Conservation (phyloP, 73 alveolate genomes). For the Tetrahymena malaccensis region DNA sequence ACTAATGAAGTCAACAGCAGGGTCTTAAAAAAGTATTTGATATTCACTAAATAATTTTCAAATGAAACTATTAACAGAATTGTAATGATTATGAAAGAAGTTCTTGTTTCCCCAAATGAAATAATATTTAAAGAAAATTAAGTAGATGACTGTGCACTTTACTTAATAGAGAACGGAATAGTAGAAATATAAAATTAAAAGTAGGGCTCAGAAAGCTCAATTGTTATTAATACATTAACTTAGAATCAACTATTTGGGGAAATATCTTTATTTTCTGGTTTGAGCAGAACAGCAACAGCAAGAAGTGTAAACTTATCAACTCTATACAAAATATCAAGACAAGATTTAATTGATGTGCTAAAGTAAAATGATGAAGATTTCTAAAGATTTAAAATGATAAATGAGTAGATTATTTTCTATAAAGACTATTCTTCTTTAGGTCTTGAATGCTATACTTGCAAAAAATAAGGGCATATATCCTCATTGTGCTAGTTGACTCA, state of each 20-base stretch:
- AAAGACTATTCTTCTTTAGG: background rate
- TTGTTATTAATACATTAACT: background rate
- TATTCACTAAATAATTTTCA: background rate
- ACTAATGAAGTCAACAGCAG: background rate
- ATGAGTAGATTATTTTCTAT: background rate
- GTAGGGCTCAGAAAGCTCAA: background rate
- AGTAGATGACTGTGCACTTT: background rate
- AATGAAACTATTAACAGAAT: background rate
- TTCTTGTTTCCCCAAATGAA: background rate
- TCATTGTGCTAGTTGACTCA: background rate
- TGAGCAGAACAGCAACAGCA: constrained; percentile 5
- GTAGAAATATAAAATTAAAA: background rate
- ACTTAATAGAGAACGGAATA: background rate
- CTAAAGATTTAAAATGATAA: constrained; percentile 1
- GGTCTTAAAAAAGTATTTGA: background rate
- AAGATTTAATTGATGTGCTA: background rate
- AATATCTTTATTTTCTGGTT: constrained; percentile 20
- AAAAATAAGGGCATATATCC: background rate
- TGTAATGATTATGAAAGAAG: background rate
- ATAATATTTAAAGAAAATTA: background rate
- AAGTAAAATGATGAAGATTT: constrained; percentile 7
- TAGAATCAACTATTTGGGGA: constrained; percentile 12
- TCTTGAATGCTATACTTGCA: background rate
- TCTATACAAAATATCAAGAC: constrained; percentile 10
- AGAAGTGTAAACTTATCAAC: constrained; percentile 19